These are phyloP conservation scores for Kwoniella botswanensis DNA, from an alignment of 768 basidiomycete species.

Conservation along the genomic window DNA sequence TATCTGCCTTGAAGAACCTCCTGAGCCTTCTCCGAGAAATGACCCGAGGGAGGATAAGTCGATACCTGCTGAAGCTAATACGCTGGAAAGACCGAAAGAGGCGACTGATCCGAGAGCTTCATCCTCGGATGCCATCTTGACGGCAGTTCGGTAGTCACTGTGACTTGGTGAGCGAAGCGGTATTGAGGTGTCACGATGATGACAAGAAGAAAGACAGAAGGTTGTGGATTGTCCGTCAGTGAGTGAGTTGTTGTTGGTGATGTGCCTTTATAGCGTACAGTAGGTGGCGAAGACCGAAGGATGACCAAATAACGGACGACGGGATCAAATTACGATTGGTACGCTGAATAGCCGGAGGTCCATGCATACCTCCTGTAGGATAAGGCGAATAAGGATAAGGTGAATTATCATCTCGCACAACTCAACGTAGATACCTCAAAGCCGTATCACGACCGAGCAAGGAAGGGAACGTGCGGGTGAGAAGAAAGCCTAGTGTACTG, in stretches of 20 bases:
- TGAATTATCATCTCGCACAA: not conserved
- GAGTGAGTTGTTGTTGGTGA: too few species aligned
- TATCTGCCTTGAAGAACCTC: slow-evolving; percentile 21
- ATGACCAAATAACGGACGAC: not conserved
- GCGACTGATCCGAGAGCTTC: slow-evolving; percentile 33
- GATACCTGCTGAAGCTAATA: slow-evolving; percentile 39
- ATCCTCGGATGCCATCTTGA: slow-evolving; percentile 32
- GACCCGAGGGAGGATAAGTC: slow-evolving; percentile 34
- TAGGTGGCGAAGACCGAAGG: not conserved
- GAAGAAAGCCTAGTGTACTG: too few species aligned
- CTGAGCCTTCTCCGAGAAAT: slow-evolving; percentile 27
- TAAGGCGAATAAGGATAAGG: too few species aligned
- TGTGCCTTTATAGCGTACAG: not conserved
- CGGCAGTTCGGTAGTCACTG: too few species aligned
- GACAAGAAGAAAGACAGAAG: not conserved
- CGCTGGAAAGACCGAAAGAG: slow-evolving; percentile 33
- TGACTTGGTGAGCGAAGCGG: too few species aligned
- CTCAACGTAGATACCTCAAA: not conserved
- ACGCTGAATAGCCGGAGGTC: too few species aligned
- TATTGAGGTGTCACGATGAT: not conserved
- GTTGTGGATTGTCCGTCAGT: not conserved
- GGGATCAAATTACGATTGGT: slow-evolving; percentile 14
- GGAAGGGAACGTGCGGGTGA: too few species aligned
- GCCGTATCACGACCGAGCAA: too few species aligned
- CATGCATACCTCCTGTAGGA: too few species aligned